Evolutionary conservation across 129 eudicot species (phyloP).

Genomic region (Flaveria sonorensis): DNA sequence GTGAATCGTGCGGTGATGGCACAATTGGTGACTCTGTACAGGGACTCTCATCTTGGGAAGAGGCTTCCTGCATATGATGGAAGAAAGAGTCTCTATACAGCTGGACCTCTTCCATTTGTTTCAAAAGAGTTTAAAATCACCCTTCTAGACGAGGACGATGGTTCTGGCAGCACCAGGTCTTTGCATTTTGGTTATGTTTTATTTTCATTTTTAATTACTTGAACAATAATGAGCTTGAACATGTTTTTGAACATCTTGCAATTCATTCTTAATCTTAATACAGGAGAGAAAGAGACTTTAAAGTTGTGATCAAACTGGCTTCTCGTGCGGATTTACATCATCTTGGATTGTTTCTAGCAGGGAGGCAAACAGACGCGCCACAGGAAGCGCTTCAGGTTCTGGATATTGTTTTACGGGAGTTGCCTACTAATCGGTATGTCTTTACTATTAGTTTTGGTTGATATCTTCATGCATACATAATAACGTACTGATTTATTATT

Average conservation of each 20-base stretch:
- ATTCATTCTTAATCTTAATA: not conserved
- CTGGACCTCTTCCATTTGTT: constrained; percentile 87
- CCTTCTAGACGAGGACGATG: constrained; percentile 85
- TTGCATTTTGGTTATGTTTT: not conserved
- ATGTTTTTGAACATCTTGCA: constrained; percentile 10
- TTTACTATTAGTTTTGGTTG: not conserved
- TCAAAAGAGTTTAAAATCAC: constrained; percentile 73
- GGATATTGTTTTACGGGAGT: constrained; percentile 90
- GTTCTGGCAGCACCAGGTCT: constrained; percentile 70
- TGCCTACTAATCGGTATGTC: constrained; percentile 74
- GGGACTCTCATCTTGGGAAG: constrained; percentile 82
- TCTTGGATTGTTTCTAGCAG: constrained; percentile 71
- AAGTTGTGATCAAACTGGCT: constrained; percentile 87
- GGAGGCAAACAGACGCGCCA: constrained; percentile 95
- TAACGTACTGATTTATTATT: not conserved
- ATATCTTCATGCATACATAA: not conserved
- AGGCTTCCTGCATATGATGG: constrained; percentile 98
- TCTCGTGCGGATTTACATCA: constrained; percentile 92
- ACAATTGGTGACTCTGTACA: constrained; percentile 64
- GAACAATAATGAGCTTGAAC: not conserved
- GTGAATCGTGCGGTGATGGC: constrained; percentile 94
- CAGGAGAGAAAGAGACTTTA: constrained; percentile 86
- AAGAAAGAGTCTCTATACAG: constrained; percentile 90
- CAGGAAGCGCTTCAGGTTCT: constrained; percentile 95
- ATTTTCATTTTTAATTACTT: not conserved